Percentiles rank a stretch among this genome's conserved stretches.
phyloP scores from a whole-genome alignment of 2,329 filamentous ascomycete species.

The Cordyceps cicadae region DNA sequence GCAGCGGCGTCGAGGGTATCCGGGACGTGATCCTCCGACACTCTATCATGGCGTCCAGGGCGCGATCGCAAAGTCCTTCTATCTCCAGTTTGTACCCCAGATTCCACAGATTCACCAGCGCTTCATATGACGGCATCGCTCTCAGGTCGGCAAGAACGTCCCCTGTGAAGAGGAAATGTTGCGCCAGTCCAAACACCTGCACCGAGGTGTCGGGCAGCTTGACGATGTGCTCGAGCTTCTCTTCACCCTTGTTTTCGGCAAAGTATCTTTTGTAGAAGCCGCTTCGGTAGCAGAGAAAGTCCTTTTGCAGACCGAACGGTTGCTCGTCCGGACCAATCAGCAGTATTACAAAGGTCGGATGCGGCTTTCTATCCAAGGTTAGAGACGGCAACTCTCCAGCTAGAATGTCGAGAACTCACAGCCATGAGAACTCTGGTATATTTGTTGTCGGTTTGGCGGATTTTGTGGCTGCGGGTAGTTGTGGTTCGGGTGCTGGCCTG shows the following conservation, averaged over 20 bases:
- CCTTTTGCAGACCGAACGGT: constrained; percentile 51
- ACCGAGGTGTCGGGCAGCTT: constrained; percentile 38
- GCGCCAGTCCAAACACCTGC: constrained; percentile 47
- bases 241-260: constrained; percentile 22
- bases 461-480: neutral
- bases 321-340: constrained; percentile 43
- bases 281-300: constrained; percentile 48
- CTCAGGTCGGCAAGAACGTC: constrained; percentile 34
- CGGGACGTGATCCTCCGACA: constrained; percentile 42
- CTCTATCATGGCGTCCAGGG: constrained; percentile 50
- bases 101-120: constrained; percentile 49
- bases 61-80: constrained; percentile 46
- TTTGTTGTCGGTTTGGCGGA: neutral
- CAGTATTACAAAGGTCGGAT: constrained; percentile 47
- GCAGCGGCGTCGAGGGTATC: constrained; percentile 50
- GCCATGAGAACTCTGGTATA: constrained; percentile 27
- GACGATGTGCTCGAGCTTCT: constrained; percentile 42
- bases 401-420: constrained; percentile 19
- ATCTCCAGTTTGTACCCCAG: constrained; percentile 44
- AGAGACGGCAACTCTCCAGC: neutral
- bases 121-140: constrained; percentile 43
- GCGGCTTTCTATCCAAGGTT: constrained; percentile 35
- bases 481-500: neutral
- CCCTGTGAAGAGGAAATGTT: constrained; percentile 47
- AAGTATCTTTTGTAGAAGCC: constrained; percentile 41